Evolutionary conservation across 169 alveolate species (phyloP), one percentile per base, ranked within the genome.

Genomic region (Eimeria maxima): DNA sequence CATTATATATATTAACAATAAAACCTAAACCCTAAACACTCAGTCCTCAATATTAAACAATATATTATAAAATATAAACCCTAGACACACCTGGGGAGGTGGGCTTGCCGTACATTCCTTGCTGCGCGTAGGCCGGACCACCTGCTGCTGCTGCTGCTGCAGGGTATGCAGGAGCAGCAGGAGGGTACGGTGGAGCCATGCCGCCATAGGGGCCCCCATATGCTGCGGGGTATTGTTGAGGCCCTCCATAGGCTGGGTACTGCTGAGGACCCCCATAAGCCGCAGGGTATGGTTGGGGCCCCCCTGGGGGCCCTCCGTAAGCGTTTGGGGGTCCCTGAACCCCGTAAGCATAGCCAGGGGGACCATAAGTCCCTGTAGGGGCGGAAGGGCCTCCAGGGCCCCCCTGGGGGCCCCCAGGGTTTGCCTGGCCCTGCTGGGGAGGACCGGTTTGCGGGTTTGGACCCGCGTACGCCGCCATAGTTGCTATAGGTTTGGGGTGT

Each of bases 191-290:
- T 5, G 87, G 87, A 18, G 63, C 13, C 7, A 76, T 22, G 22
- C 87, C 87, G 24, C 63, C 87, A 38, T 76, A 76, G 63, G 87
- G 87, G 63, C 63, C 87, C 87, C 87, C 57, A 44, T 7, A 33
- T 20, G 87, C 57, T 20, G 87, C 87, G 7, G 67, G 24, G 16
- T 57, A 60, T 57, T 76, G 42, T 29, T 33, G 87, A 60, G 87
- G 63, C 16, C 60, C 87, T 29, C 87, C 87, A 44, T 76, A 76
- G 7, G 67, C 67, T 57, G 67, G 67, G 24, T 7, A 18, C 18
- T 53, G 13, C 67, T 57, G 67, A 14, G 67, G 67, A 24, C n/a
- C 67, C 67, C 67, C 67, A 57, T 57, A 57, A 7, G 67, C 24
- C 22, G n/a, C 67, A 3, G 67, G 7, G 67, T 5, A 57, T 57